Evolutionary conservation across 2,329 filamentous ascomycete species (phyloP), one percentile per base, ranked within the genome.

Genomic region (Blastomyces percursus): DNA sequence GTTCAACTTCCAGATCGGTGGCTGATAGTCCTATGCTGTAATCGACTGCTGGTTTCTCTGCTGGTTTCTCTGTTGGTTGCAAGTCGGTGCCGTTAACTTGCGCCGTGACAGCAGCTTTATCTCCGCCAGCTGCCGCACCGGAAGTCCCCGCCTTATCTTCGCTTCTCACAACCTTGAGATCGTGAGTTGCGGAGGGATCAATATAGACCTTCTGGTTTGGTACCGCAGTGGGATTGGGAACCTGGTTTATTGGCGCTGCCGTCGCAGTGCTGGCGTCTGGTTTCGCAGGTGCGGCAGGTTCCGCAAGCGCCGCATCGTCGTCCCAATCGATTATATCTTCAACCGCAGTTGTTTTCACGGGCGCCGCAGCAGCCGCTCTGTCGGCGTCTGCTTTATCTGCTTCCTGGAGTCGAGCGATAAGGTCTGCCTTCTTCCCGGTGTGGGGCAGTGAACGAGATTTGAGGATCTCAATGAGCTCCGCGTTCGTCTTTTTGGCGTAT

Each of bases 401-500:
- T 66, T 80, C 73, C 62, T 77, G 73, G 52, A 81, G 71, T 62
- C 79, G 77, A 56, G 77, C 75, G 52, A 81, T 73, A 62, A 81
- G 71, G 5, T 81, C 79, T 24, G 78, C 79, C 67, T 81, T 81
- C 66, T 80, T 80, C 63, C 79, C 79, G 2, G 75, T 77, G 68
- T 78, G 75, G 7, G 77, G 73, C 48, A 81, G 72, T n/a, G 71
- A 75, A 50, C 79, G 78, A 27, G 75, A 71, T 68, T 80, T 81
- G 64, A 81, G 76, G 46, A 81, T 77, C 65, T 80, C 79, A 63
- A 78, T 71, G 51, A 81, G 71, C 64, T 81, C 78, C 21, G 76
- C 77, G 61, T 79, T 79, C 60, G 78, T 81, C 70, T 80, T 79
- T 67, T 79, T 80, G 65, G 73, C 71, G 73, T 81, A 81, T 64